These are phyloP conservation scores for Aspergillus avenaceus DNA, from an alignment of 495 filamentous ascomycete genomes.

Conservation along the genomic window DNA sequence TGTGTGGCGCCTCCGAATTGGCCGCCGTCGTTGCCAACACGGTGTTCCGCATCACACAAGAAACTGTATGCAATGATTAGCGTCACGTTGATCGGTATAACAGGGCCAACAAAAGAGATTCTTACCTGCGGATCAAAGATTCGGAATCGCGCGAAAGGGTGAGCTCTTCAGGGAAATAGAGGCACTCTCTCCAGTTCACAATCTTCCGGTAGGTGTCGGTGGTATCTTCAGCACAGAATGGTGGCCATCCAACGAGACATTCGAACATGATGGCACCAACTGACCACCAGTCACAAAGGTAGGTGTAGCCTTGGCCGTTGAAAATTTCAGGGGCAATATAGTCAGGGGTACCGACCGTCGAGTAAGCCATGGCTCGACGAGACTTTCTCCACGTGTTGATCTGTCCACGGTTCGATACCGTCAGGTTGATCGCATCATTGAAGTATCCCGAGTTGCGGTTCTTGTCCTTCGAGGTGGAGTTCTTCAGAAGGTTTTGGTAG, in stretches of 20 bases:
- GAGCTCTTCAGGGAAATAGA: slow-evolving; percentile 96
- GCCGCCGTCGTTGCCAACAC: slow-evolving; percentile 64
- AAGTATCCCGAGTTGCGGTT: slow-evolving; percentile 80
- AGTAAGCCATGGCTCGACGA: slow-evolving; percentile 91
- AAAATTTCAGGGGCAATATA: slow-evolving; percentile 99
- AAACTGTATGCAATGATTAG: slow-evolving; percentile 54
- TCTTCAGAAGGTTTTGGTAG: slow-evolving; percentile 92
- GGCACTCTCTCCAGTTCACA: slow-evolving; percentile 90
- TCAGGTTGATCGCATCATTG: slow-evolving; percentile 96
- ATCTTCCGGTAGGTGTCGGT: slow-evolving; percentile 99
- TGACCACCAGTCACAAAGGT: slow-evolving; percentile 98
- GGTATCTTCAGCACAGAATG: slow-evolving; percentile 96
- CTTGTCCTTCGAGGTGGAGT: slow-evolving; percentile 66
- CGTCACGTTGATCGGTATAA: not conserved
- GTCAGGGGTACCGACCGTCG: slow-evolving; percentile 95
- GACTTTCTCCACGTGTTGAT: slow-evolving; percentile 99
- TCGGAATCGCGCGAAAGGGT: slow-evolving; percentile 83
- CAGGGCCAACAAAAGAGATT: not conserved
- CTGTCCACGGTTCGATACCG: slow-evolving; percentile 91
- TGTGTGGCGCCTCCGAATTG: slow-evolving; percentile 74
- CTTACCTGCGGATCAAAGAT: slow-evolving; percentile 77
- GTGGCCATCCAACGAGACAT: slow-evolving; percentile 97
- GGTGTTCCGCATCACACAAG: slow-evolving; percentile 86
- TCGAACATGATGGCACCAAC: slow-evolving; percentile 99
- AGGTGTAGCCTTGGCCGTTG: slow-evolving; percentile 89